Evolutionary conservation across 345 rosid species (phyloP), one percentile per base, ranked within the genome.

Genomic region (Citropsis articulata): DNA sequence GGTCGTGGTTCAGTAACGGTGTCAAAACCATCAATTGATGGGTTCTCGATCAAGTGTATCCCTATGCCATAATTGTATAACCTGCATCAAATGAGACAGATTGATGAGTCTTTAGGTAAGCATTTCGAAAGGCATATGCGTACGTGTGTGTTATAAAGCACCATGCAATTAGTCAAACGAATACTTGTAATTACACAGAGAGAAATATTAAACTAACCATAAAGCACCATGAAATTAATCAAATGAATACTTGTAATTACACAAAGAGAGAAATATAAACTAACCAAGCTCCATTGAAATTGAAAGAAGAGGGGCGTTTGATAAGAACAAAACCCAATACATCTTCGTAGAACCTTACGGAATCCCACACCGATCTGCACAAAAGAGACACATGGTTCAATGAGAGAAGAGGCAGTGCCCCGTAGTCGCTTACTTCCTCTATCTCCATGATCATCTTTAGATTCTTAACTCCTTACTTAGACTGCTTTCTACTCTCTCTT

Each of bases 221-320:
- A 21, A 65, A 65, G 69, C 35, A 33, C 42, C 42, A 18, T 33
- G 69, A 14, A 33, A 33, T 33, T 2, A 30, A 33, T 65, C 7
- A 63, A 63, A 63, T 16, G 67, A 16, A 36, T 16, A 60, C 40
- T 27, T 19, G 21, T 6, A 27, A 30, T 16, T 13, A 3, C 50
- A 13, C 38, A 24, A 4, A 13, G 1, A 24, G 48, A 76, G 56
- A 42, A 0, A 0, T 18, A 22, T 19, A 62, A 61, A 56, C 83
- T 68, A 25, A 87, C 90, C 90, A 88, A 53, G 90, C 92, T 66
- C 93, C 93, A 45, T 86, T 89, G 85, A 89, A 88, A 25, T 85
- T 84, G 86, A 89, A 89, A 75, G 92, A 89, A 76, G 92, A 87
- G 53, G 92, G 92, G 60, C 91, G 89, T 75, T 89, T 89, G 82